These are phyloP conservation scores for Chaetoceros tenuissimus DNA, from an alignment of 108 stramenopile species.

Conservation along the genomic window DNA sequence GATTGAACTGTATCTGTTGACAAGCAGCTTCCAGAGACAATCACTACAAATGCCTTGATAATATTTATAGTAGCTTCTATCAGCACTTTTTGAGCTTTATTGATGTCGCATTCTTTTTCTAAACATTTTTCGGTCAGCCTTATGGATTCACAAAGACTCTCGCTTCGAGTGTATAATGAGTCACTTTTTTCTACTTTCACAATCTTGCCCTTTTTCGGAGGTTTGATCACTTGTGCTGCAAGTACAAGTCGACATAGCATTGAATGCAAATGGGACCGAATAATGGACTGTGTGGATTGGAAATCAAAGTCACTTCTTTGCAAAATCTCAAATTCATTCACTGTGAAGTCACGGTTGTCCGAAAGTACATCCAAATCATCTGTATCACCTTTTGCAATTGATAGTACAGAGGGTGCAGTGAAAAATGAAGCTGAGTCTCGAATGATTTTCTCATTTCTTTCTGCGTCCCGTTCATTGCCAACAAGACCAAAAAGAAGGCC, in stretches of 20 bases:
- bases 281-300: conserved; percentile 29
- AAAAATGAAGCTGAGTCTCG: conserved; percentile 40
- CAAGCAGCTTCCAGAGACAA: conserved; percentile 30
- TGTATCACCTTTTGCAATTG: conserved; percentile 10
- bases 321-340: conserved; percentile 39
- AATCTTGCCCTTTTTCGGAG: conserved; percentile 73
- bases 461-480: conserved; percentile 48
- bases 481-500: conserved; percentile 55
- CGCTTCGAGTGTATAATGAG: conserved; percentile 31
- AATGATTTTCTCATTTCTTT: conserved; percentile 45
- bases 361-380: conserved; percentile 5
- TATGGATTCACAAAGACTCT: conserved; percentile 32
- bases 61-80: conserved; percentile 22
- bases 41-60: conserved; percentile 27
- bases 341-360: conserved; percentile 67
- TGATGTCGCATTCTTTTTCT: background rate
- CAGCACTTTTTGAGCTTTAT: conserved; percentile 9
- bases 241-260: conserved; percentile 55
- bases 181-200: conserved; percentile 34
- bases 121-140: conserved; percentile 11
- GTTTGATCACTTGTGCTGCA: conserved; percentile 43
- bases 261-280: conserved; percentile 49
- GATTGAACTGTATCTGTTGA: conserved; percentile 2
- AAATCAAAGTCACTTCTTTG: conserved; percentile 9
- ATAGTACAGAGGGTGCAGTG: conserved; percentile 44